phyloP scores from a whole-genome alignment of 2,329 filamentous ascomycete species.

The Ophiostoma piceae region DNA sequence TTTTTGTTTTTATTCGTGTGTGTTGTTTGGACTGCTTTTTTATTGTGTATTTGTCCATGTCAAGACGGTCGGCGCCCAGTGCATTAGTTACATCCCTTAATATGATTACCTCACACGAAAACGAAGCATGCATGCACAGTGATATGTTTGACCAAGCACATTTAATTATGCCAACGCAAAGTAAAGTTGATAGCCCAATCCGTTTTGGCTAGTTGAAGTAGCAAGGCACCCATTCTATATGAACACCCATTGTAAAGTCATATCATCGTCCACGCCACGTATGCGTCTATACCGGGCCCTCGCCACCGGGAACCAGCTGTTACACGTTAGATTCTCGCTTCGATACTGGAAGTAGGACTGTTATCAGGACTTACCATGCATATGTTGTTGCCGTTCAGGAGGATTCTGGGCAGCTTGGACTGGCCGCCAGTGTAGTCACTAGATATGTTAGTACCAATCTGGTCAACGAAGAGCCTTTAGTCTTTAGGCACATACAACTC shows the following conservation, averaged over 20 bases:
- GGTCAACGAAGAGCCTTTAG: not conserved
- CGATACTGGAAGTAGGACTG: not conserved
- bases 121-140: not conserved
- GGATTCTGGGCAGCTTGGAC: slow-evolving; percentile 85
- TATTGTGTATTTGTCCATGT: not conserved
- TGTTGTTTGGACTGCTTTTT: not conserved
- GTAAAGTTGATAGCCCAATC: not conserved
- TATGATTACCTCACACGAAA: not conserved
- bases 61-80: slow-evolving; percentile 1
- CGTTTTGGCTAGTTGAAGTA: not conserved
- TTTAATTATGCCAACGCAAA: not conserved
- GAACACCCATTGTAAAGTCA: not conserved
- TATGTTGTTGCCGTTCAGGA: slow-evolving; percentile 96
- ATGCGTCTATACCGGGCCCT: slow-evolving; percentile 50
- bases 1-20: not conserved
- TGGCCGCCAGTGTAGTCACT: slow-evolving; percentile 89
- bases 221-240: not conserved
- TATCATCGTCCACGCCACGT: not conserved
- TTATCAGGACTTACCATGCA: slow-evolving; percentile 72
- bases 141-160: not conserved
- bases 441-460: not conserved
- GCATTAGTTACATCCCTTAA: not conserved
- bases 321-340: not conserved
- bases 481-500: slow-evolving; percentile 65
- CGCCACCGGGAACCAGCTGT: slow-evolving; percentile 71